Evolutionary conservation across 441 rosid genomes (phyloP), one percentile per base, ranked within the genome.

Genomic region (Iberis amara): DNA sequence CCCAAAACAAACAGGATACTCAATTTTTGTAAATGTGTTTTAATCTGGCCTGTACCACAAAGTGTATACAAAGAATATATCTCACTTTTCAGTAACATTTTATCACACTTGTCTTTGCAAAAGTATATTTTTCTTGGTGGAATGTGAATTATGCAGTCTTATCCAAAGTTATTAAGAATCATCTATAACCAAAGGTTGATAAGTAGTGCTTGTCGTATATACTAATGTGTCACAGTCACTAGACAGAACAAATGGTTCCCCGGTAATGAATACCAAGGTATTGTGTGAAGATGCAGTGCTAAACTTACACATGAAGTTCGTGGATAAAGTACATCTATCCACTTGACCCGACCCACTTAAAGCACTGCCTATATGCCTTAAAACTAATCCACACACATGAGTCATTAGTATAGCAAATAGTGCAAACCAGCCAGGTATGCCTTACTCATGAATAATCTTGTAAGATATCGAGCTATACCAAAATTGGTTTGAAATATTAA

Each of bases 31-130:
- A 3, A 3, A 27, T 27, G 30, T 23, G 23, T 30, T 5, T 18
- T 44, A 41, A 7, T 6, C 28, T 45, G 37, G 39, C 48, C 21
- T 62, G 43, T 54, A 23, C 11, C 44, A 55, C 54, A 62, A 54
- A 52, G 54, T 54, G 47, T 61, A 36, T 26, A 52, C 55, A 55
- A 32, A 15, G 49, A 46, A 46, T 30, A 47, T 39, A 53, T 11
- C 1, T 53, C 51, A 24, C 38, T 26, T 62, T 57, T 43, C 13
- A 55, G 28, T 48, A 44, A 24, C 4, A 53, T 39, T 42, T 60
- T 44, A 50, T 41, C 51, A 42, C 23, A 42, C 51, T 50, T 51
- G 8, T 49, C 48, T 11, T 49, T 4, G 28, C 7, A 1, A 32
- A 43, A 28, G n/a, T n/a, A 12, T 32, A 7, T 6, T 32, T 43